Conservation (phyloP, 2,329 filamentous ascomycete genomes). For the Plenodomus biglobosus region DNA sequence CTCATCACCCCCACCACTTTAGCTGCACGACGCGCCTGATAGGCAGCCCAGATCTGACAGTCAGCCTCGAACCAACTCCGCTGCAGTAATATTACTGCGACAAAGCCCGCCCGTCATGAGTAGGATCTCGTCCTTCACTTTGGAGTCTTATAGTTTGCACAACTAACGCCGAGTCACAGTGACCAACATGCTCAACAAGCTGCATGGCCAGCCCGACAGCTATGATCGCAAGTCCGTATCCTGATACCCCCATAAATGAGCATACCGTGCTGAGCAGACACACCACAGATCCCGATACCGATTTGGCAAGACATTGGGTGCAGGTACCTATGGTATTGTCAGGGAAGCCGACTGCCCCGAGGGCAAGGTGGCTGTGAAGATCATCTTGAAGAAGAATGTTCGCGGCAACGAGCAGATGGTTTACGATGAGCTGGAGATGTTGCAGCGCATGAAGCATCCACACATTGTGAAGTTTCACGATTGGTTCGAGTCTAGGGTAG, state of each 20-base stretch:
- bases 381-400: conserved; percentile 99
- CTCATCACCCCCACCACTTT: conserved; percentile 24
- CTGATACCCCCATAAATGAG: conserved; percentile 19
- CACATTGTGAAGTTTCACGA: conserved; percentile 98
- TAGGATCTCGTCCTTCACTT: conserved; percentile 23
- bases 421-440: conserved; percentile 92
- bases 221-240: conserved; percentile 90
- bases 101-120: conserved; percentile 38
- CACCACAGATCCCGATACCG: conserved; percentile 73
- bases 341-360: conserved; percentile 84
- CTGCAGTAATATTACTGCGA: conserved; percentile 28
- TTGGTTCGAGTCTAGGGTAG: conserved; percentile 96
- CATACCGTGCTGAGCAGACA: conserved; percentile 32
- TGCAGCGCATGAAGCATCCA: conserved; percentile 86
- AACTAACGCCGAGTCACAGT: conserved; percentile 56
- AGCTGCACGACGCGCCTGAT: conserved; percentile 29
- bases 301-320: conserved; percentile 91
- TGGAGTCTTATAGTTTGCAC: conserved; percentile 2
- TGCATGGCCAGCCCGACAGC: conserved; percentile 94
- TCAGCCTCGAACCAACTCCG: conserved; percentile 36
- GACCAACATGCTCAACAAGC: conserved; percentile 88
- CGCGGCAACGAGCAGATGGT: conserved; percentile 99
- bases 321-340: conserved; percentile 97
- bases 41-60: conserved; percentile 32
- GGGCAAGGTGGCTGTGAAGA: conserved; percentile 94